These are phyloP conservation scores for Solidago caesia DNA, from an alignment of 129 eudicot species.

Conservation along the genomic window DNA sequence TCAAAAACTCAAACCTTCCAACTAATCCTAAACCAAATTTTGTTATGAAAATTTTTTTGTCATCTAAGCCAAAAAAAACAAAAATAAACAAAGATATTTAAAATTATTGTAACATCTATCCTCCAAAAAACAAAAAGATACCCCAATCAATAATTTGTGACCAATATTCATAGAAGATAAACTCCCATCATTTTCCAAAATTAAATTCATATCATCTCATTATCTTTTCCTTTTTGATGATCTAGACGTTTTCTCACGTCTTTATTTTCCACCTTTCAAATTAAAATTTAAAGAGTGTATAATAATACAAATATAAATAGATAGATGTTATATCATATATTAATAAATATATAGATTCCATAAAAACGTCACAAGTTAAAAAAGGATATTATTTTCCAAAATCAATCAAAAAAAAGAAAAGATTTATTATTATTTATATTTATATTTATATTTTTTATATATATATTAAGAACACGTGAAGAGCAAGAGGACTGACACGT, in stretches of 20 bases:
- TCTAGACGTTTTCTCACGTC: constrained; percentile 28
- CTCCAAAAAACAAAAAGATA: constrained; percentile 1
- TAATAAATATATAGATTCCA: too few relatives aligned
- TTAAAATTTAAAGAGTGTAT: too few relatives aligned
- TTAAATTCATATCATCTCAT: constrained; percentile 24
- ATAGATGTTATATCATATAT: too few relatives aligned
- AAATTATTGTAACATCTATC: too few relatives aligned
- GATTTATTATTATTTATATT: too few relatives aligned
- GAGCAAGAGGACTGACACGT: constrained; percentile 44
- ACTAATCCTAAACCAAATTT: too few relatives aligned
- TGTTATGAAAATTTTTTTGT: too few relatives aligned
- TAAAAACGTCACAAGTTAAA: not conserved
- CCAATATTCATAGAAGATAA: constrained; percentile 18
- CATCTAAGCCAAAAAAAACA: too few relatives aligned
- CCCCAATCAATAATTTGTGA: constrained; percentile 8
- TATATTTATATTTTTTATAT: not conserved
- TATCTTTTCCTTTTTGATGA: constrained; percentile 33
- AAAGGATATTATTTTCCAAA: not conserved
- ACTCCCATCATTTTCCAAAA: constrained; percentile 22
- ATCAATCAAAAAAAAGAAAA: too few relatives aligned
- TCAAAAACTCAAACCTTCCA: too few relatives aligned
- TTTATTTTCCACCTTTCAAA: not conserved
- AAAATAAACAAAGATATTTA: too few relatives aligned
- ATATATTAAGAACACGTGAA: constrained; percentile 26
- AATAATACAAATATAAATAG: too few relatives aligned